Evolutionary conservation across 768 basidiomycete genomes (phyloP).

Genomic region (Suillus tomentosus): DNA sequence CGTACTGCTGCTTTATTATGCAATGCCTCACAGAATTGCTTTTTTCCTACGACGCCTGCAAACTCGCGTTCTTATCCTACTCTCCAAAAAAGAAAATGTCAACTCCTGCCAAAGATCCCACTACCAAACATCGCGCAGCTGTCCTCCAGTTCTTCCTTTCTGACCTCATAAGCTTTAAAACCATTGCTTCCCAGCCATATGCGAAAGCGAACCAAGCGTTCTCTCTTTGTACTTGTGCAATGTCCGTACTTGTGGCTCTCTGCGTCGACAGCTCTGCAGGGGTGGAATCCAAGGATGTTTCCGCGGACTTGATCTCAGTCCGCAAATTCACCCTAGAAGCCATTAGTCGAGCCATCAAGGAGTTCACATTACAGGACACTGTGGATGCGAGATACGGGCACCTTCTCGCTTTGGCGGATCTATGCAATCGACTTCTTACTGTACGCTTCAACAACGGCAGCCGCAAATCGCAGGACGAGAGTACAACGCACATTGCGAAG

Average conservation of each 20-base stretch:
- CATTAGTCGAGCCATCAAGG: constrained; percentile 84
- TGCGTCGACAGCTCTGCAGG: constrained; percentile 79
- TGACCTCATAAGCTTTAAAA: constrained; percentile 79
- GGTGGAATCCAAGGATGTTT: constrained; percentile 73
- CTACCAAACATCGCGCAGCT: constrained; percentile 58
- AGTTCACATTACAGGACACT: constrained; percentile 57
- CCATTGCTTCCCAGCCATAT: constrained; percentile 63
- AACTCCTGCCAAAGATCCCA: constrained; percentile 62
- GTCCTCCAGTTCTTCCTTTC: constrained; percentile 81
- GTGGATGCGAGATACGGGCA: constrained; percentile 85
- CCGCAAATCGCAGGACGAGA: constrained; percentile 62
- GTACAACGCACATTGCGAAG: constrained; percentile 91
- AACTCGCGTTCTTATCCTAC: constrained; percentile 81
- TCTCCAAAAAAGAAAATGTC: constrained; percentile 62
- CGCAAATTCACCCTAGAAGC: constrained; percentile 91
- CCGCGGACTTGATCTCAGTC: constrained; percentile 80
- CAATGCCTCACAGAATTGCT: constrained; percentile 89
- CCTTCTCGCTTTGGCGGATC: constrained; percentile 80
- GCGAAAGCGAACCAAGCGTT: constrained; percentile 56
- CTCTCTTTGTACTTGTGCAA: constrained; percentile 80
- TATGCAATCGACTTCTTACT: constrained; percentile 85
- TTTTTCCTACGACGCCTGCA: constrained; percentile 92
- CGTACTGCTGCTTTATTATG: constrained; percentile 83
- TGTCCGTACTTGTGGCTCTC: constrained; percentile 89
- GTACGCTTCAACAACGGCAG: constrained; percentile 63